phyloP scores from a whole-genome alignment of 2,329 filamentous ascomycete species.

The Cladosporium velox region DNA sequence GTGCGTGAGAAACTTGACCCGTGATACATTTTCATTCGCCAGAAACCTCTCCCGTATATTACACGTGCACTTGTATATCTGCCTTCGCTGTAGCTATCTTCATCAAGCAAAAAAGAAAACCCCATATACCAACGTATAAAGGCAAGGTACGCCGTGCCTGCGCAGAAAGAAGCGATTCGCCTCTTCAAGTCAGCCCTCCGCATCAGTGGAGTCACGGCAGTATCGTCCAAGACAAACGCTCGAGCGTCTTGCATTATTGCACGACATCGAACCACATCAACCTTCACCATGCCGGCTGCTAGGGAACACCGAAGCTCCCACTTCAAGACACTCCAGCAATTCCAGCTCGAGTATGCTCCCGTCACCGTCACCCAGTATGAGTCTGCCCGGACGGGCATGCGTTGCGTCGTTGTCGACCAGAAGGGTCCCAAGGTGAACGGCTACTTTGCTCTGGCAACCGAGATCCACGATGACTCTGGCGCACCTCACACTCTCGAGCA shows the following conservation, averaged over 20 bases:
- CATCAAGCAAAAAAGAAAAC: neutral
- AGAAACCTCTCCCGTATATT: neutral
- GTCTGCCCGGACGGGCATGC: slow-evolving; percentile 90
- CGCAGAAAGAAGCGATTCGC: neutral
- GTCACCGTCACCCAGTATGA: slow-evolving; percentile 92
- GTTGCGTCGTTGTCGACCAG: slow-evolving; percentile 86
- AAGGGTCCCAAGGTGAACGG: slow-evolving; percentile 93
- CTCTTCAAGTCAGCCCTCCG: slow-evolving; percentile 5
- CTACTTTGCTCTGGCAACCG: slow-evolving; percentile 92
- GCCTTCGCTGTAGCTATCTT: neutral
- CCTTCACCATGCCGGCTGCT: slow-evolving; percentile 32
- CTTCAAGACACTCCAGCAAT: slow-evolving; percentile 83
- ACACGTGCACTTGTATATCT: neutral
- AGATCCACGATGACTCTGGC: slow-evolving; percentile 96
- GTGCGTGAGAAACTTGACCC: neutral
- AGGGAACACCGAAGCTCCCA: slow-evolving; percentile 49
- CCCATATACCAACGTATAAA: neutral
- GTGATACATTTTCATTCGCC: neutral
- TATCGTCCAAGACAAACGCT: neutral
- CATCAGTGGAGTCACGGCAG: slow-evolving; percentile 10
- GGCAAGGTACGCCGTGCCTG: neutral
- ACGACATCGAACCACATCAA: neutral
- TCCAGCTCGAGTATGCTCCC: slow-evolving; percentile 87
- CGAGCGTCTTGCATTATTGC: slow-evolving; percentile 8
- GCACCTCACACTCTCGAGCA: slow-evolving; percentile 64